These are phyloP conservation scores for Fraxinus quadrangulata DNA, from an alignment of 257 asterid species.

Conservation along the genomic window DNA sequence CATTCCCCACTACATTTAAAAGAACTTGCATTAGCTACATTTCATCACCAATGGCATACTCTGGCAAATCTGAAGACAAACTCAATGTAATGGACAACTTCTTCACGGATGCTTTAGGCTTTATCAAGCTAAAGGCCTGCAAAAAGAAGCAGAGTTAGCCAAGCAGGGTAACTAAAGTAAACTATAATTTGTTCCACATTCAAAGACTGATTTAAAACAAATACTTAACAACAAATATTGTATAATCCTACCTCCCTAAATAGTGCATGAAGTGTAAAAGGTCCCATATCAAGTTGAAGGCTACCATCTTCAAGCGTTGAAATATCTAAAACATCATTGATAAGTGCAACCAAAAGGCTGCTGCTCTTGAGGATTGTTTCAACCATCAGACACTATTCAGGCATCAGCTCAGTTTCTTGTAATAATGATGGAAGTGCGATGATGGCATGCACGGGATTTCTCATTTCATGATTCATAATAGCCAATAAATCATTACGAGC, in stretches of 20 bases:
- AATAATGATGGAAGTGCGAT: conserved; percentile 85
- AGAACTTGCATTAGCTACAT: too few relatives aligned
- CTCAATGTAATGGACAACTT: conserved; percentile 49
- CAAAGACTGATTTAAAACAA: conserved; percentile 10
- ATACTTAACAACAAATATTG: neutral
- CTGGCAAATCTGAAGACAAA: too few relatives aligned
- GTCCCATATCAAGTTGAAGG: conserved; percentile 21
- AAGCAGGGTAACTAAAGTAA: conserved; percentile 7
- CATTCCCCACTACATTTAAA: too few relatives aligned
- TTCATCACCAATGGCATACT: too few relatives aligned
- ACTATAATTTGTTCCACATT: neutral
- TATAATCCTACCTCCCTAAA: conserved; percentile 69
- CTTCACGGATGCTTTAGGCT: conserved; percentile 88
- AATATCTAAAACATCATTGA: conserved; percentile 94
- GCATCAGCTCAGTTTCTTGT: conserved; percentile 82
- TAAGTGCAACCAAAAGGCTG: conserved; percentile 89
- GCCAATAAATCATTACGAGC: conserved; percentile 97
- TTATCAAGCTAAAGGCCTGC: conserved; percentile 73
- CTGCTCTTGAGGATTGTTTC: conserved; percentile 95
- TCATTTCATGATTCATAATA: conserved; percentile 98
- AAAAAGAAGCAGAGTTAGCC: conserved; percentile 34
- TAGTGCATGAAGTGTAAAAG: conserved; percentile 79
- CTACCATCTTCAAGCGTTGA: conserved; percentile 98
- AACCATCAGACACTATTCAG: conserved; percentile 97
- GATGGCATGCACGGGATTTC: conserved; percentile 97